phyloP scores from a whole-genome alignment of 2,329 filamentous ascomycete genomes.

The Dothideomycetes sp. region DNA sequence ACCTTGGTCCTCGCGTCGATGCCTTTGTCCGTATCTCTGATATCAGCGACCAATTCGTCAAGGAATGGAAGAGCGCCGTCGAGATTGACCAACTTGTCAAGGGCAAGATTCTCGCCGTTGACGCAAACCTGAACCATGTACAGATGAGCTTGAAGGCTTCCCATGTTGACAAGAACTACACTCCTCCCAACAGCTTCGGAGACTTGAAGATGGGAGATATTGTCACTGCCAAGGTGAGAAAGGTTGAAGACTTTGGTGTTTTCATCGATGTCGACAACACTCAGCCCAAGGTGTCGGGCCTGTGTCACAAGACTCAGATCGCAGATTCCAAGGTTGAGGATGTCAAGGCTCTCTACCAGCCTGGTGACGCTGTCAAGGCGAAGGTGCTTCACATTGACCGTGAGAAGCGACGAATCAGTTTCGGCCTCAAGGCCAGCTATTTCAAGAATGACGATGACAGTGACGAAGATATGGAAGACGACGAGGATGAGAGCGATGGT shows the following conservation, averaged over 20 bases:
- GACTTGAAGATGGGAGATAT: constrained; percentile 71
- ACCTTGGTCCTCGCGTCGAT: constrained; percentile 68
- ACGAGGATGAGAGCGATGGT: constrained; percentile 30
- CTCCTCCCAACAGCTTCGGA: constrained; percentile 59
- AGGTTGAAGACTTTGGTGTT: constrained; percentile 89
- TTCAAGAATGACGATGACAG: constrained; percentile 53
- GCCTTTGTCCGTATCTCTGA: constrained; percentile 79
- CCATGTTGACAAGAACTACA: constrained; percentile 67
- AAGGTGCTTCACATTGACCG: constrained; percentile 69
- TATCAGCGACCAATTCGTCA: constrained; percentile 80
- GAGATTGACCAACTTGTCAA: constrained; percentile 83
- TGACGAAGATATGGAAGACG: constrained; percentile 30
- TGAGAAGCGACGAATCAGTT: constrained; percentile 68
- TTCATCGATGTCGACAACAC: constrained; percentile 87
- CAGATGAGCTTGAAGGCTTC: constrained; percentile 84
- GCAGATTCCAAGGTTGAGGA: constrained; percentile 73
- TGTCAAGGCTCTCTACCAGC: constrained; percentile 78
- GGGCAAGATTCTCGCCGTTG: constrained; percentile 67
- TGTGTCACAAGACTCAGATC: constrained; percentile 89
- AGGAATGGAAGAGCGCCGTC: constrained; percentile 89
- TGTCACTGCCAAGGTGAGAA: constrained; percentile 81
- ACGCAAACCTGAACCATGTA: constrained; percentile 57
- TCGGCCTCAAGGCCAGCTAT: constrained; percentile 87
- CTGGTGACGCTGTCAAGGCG: constrained; percentile 89
- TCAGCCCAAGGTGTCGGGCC: constrained; percentile 68